Evolutionary conservation across 371 early-diverging fungal genomes (phyloP).

Genomic region (Mortierella sp.): DNA sequence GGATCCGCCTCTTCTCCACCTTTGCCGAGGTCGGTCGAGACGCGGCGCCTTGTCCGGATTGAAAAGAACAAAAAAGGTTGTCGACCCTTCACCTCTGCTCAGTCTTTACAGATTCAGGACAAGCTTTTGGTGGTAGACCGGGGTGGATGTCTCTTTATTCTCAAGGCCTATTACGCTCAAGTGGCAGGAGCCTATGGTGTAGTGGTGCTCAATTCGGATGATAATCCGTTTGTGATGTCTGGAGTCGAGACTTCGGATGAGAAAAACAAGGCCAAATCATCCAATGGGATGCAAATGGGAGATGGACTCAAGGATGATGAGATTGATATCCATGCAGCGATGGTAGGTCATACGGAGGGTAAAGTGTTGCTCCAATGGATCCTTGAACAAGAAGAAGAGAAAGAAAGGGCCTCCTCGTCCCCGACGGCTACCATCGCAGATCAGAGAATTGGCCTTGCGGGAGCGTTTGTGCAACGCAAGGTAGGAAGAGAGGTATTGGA

Average conservation of each 20-base stretch:
- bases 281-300: slow-evolving; percentile 11
- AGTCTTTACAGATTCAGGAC: slow-evolving; percentile 31
- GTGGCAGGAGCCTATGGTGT: slow-evolving; percentile 56
- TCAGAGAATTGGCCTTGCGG: neutral
- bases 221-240: slow-evolving; percentile 32
- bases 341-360: slow-evolving; percentile 30
- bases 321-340: slow-evolving; percentile 42
- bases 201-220: slow-evolving; percentile 55
- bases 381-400: slow-evolving; percentile 10
- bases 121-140: slow-evolving; percentile 58
- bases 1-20: no score
- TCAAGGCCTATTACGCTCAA: slow-evolving; percentile 60
- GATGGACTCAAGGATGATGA: slow-evolving; percentile 37
- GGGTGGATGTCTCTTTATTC: slow-evolving; percentile 60
- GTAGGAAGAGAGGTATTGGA: slow-evolving; percentile 28
- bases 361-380: slow-evolving; percentile 30
- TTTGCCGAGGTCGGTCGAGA: slow-evolving; percentile 1
- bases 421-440: neutral
- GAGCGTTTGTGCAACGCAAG: slow-evolving; percentile 33
- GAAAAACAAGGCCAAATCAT: neutral
- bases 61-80: slow-evolving; percentile 54
- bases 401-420: neutral
- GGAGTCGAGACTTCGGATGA: slow-evolving; percentile 1
- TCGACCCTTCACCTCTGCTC: slow-evolving; percentile 38
- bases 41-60: slow-evolving; percentile 39